Evolutionary conservation across 1,284 basidiomycete species (phyloP), one percentile per base, ranked within the genome.

Genomic region (Malassezia restricta): DNA sequence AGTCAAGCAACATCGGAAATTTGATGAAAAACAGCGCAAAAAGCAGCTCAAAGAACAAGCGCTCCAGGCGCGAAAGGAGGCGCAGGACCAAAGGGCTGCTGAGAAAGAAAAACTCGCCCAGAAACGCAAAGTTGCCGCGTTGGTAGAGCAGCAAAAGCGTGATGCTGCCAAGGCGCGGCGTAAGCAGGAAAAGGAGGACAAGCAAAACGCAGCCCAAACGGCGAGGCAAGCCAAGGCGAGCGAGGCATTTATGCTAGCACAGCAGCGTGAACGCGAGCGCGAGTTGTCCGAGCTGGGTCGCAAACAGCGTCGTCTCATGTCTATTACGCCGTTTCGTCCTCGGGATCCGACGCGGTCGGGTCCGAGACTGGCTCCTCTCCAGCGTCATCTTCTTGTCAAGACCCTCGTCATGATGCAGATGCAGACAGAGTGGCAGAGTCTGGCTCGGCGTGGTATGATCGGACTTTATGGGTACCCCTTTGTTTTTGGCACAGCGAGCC

Each of bases 391-490:
- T 45, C 57, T 72, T 28, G 54, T 72, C 59, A 69, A 68, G 51
- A 59, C 63, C 47, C 63, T 72, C 9, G 63, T 71, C 38, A 61
- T 62, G 59, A 56, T 72, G 38, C 66, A 69, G 50, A 67, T 69
- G 65, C 62, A 67, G 49, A 51, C 43, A 43, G 69, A 72, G 46
- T 67, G 56, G 57, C 47, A 49, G 24, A 63, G 66, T 37, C 47
- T 72, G 9, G 69, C 62, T 29, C 64, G 59, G 42, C 61, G 67
- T 8, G 65, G 65, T 17, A 65, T 59, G 14, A 45, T 72, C 12
- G 63, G 65, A 12, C 53, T 62, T 50, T 72, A 72, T 40, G 69
- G 68, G 28, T 68, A 62, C 43, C 69, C 69, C 20, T 72, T 72
- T 47, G 5, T 11, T n/a, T 3, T 44, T 41, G 14, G 14, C 12